Evolutionary conservation across 257 asterid species (phyloP), one percentile per base, ranked within the genome.

Genomic region (Cinchona pubescens): DNA sequence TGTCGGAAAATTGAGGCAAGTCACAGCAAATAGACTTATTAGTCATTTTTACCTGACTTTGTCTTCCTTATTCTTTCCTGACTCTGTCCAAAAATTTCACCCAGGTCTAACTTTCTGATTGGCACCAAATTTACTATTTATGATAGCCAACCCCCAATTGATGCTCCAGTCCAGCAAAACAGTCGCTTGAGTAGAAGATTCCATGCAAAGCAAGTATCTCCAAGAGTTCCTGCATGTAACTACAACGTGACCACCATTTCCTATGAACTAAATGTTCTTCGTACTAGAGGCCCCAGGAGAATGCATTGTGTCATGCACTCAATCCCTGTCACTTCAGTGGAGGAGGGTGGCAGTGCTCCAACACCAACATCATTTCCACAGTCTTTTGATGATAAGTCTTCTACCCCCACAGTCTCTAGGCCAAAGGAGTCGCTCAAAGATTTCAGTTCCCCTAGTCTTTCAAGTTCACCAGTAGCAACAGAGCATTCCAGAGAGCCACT

Each of bases 211-310:
- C 96, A 89, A 82, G 92, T 91, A 35, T 90, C 96, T 81, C 96
- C 98, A 27, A 90, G 87, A 80, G 71, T 91, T 74, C 93, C 97
- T 43, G 91, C 96, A 0, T 88, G 80, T 79, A 90, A 88, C 88
- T 90, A 90, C 80, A 79, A 75, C 13, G 76, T 86, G 27, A 85
- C 97, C 65, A 83, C 92, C 18, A 69, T 94, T 71, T 85, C 90
- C 53, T 91, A 94, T 16, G 98, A 91, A 67, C 92, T 94, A 79
- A 93, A 93, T 48, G 96, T 94, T 77, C 94, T 94, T 30, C 96
- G 97, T 16, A 88, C 96, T 8, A 89, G 98, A 82, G 98, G 98
- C 25, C 98, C 98, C 3, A 79, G 98, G 83, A 81, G 96, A 81
- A 91, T 94, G 98, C 88, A 85, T 29, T 91, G 96, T 58, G 80